Evolutionary conservation across 257 asterid species (phyloP), one percentile per base, ranked within the genome.

Genomic region (Nicotiana paniculata): DNA sequence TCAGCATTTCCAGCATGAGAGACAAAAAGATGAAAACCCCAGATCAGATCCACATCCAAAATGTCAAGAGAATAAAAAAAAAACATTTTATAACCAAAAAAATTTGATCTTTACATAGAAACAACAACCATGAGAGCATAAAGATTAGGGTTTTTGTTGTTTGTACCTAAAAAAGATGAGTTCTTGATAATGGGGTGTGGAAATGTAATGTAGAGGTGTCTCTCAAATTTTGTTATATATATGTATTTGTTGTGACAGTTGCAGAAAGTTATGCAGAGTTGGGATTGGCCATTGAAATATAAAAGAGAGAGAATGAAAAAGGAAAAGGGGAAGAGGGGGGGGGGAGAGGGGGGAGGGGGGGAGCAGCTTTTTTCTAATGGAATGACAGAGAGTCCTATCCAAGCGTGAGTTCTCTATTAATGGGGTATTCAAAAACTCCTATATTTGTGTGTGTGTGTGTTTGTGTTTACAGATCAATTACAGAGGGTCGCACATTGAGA

Each of bases 41-140:
- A 80, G 92, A 92, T 92, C 97, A 91, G 97, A 91, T 92, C 97
- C 92, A 80, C 86, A 39, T 53, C 83, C 17, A 59, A 79, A 30
- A 76, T 39, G 58, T 51, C 81, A 54, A 51, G 30, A 24, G 57
- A 80, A 84, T 13, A 21, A 64, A 48, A 72, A 21, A 28, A 15
- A 2, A 3, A 30, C 54, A 24, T 33, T 18, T 17, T 35, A 57
- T 26, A 80, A 70, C 70, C 37, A 37, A 58, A 21, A 77, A 48
- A 6, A 13, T 74, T 74, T 21, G 26, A 74, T 48, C 62, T 74
- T 48, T 46, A 21, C 78, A 76, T 81, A 57, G 43, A 83, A 80
- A 18, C 67, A 7, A 61, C 77, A 69, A 85, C 54, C 81, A 55
- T 70, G 33, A 55, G 61, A 17, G 68, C 21, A 46, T 35, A 82